These are phyloP conservation scores for Oxyria digyna DNA, from an alignment of 148 eudicot species.

Conservation along the genomic window DNA sequence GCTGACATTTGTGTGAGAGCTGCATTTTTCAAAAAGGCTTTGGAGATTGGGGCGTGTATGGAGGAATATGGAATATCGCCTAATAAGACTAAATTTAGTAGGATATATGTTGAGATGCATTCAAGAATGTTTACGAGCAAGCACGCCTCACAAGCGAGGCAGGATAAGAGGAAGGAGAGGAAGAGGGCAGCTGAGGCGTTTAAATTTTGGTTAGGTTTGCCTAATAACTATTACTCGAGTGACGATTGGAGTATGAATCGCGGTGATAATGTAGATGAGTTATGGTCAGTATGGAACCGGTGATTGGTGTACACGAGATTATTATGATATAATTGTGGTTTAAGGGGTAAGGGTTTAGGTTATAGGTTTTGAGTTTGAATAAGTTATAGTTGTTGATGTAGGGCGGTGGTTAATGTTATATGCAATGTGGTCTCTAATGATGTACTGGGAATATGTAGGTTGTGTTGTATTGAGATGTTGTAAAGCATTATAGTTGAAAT, in stretches of 20 bases:
- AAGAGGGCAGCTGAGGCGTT: conserved; percentile 97
- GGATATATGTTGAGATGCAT: conserved; percentile 97
- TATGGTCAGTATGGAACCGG: background rate
- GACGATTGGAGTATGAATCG: conserved; percentile 72
- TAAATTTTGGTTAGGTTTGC: conserved; percentile 94
- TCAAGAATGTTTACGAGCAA: conserved; percentile 96
- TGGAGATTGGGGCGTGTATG: conserved; percentile 98
- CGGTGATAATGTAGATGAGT: background rate
- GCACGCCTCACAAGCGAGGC: conserved; percentile 89
- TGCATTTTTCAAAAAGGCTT: conserved; percentile 84
- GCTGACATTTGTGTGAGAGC: conserved; percentile 95
- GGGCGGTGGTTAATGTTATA: no score
- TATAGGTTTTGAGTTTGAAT: background rate
- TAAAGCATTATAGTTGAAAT: background rate
- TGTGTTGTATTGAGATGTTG: background rate
- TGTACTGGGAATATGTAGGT: background rate
- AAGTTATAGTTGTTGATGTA: background rate
- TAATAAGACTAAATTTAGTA: conserved; percentile 69
- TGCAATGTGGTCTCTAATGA: no score
- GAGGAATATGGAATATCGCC: conserved; percentile 83
- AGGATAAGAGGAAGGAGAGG: conserved; percentile 69
- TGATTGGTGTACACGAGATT: background rate
- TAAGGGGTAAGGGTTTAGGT: no score
- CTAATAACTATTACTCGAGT: conserved; percentile 69
- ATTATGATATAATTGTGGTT: background rate